Percentiles rank a stretch among this genome's conserved stretches.
These are phyloP conservation scores for Aegilops umbellulata DNA, from an alignment of 176 grass and related monocot genomes.

Conservation along the genomic window DNA sequence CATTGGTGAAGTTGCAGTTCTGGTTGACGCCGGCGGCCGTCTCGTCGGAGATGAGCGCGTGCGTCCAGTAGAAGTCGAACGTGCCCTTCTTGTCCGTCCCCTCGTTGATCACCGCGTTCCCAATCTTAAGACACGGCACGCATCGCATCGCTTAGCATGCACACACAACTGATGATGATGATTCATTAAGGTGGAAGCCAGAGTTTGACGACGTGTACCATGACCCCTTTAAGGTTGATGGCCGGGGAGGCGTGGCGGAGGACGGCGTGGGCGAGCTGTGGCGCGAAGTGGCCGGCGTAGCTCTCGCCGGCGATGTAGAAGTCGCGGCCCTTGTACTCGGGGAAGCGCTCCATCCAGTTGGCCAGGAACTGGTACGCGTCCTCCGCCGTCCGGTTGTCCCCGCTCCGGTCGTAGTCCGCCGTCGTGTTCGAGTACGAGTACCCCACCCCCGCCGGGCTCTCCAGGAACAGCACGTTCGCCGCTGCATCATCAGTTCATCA, in stretches of 20 bases:
- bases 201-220: conserved; percentile 27
- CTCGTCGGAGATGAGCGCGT: conserved; percentile 78
- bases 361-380: conserved; percentile 58
- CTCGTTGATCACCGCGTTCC: conserved; percentile 78
- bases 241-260: conserved; percentile 27
- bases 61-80: conserved; percentile 83
- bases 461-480: conserved; percentile 83
- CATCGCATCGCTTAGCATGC: neutral
- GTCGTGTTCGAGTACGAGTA: conserved; percentile 94
- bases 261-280: conserved; percentile 65
- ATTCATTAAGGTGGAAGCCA: too few species aligned
- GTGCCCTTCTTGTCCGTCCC: conserved; percentile 55
- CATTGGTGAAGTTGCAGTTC: conserved; percentile 62
- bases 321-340: conserved; percentile 71
- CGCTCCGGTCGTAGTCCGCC: conserved; percentile 50
- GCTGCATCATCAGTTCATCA: too few species aligned
- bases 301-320: conserved; percentile 79
- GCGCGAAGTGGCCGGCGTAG: conserved; percentile 78
- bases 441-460: conserved; percentile 85
- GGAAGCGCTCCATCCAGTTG: conserved; percentile 65
- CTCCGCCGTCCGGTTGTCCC: conserved; percentile 56
- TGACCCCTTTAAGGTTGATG: conserved; percentile 82
- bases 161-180: too few species aligned
- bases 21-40: conserved; percentile 37
- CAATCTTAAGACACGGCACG: conserved; percentile 36